Base-by-base conservation (phyloP, 208 protist genomes). In the Trypanosoma cruzi region DNA sequence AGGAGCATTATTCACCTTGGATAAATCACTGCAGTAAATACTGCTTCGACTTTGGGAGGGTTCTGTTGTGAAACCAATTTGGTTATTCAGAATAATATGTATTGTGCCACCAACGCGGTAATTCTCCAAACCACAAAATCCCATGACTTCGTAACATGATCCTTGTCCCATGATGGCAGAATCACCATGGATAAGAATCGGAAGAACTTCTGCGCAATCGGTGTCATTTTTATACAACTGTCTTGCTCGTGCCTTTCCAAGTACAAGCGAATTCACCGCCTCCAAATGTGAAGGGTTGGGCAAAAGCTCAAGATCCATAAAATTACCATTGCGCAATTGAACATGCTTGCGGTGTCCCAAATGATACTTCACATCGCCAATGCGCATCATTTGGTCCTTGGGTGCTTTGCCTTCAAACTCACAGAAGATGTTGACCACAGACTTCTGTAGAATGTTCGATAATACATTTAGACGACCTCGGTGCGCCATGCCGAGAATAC, bases 61-160 rank as follows among this genome's bases (percentile, higher is more conserved):
- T 81, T 99, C 89, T 3, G 98, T 98, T 20, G 98, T 99, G 88
- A 99, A 99, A 71, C 97, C 97, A 70, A 99, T 98, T 85, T 99
- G 97, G 83, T 99, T 99, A 89, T 99, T 99, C 52, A 99, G 93
- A 44, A 99, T 91, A 55, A 99, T 92, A 77, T 99, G 99, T 29
- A 99, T 68, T 2, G 97, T 99, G 72, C 99, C 99, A 58, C 99
- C 98, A 29, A 97, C 96, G 63, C 91, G 86, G 78, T 98, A 99
- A 68, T 97, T 86, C 53, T 95, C 75, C 42, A 99, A 79, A 34
- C 98, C 87, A 31, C 79, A 89, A 16, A 99, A 81, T 49, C 93
- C 97, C 74, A 99, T 94, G 26, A 94, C 98, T 83, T 99, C 98
- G 74, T 98, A 99, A 73, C 99, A 98, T 24, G 97, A 84, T 60